A percentile compares a stretch with the other conserved stretches of the same genome.
Evolutionary conservation across 1,284 basidiomycete genomes (phyloP).

Genomic region (Wallemia ichthyophaga): DNA sequence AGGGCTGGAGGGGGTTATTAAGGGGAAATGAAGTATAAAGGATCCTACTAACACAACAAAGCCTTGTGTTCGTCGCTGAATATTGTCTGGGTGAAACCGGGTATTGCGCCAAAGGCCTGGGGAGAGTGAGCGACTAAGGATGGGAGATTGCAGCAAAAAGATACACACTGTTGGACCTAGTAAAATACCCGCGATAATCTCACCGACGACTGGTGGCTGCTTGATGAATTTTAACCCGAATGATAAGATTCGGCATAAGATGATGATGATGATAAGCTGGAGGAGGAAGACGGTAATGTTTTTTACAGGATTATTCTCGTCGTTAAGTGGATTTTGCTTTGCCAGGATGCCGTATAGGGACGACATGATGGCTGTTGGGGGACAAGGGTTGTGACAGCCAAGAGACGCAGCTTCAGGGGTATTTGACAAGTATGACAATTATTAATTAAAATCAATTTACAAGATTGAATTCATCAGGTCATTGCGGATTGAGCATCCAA

Average conservation of each 20-base stretch:
- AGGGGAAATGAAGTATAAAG: background rate
- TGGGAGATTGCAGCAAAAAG: background rate
- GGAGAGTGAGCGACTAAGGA: background rate
- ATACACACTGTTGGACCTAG: constrained; percentile 12
- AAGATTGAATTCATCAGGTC: background rate
- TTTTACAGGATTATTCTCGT: constrained; percentile 13
- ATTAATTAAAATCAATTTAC: background rate
- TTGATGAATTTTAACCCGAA: constrained; percentile 8
- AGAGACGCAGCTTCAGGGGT: no score
- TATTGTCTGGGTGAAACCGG: constrained; percentile 12
- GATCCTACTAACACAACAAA: background rate
- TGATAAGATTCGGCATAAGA: constrained; percentile 11
- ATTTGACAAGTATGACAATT: no score
- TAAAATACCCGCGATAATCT: constrained; percentile 13
- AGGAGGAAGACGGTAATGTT: constrained; percentile 15
- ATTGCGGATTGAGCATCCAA: background rate
- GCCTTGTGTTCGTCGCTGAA: constrained; percentile 4
- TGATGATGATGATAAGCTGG: constrained; percentile 4
- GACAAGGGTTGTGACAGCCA: background rate
- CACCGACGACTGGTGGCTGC: constrained; percentile 13
- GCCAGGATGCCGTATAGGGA: constrained; percentile 13
- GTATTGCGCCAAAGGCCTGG: constrained; percentile 8
- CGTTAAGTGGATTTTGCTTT: constrained; percentile 15
- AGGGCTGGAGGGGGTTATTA: background rate
- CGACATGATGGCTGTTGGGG: background rate